Evolutionary conservation across 441 rosid genomes (phyloP).

Genomic region (Pelargonium citronellum): DNA sequence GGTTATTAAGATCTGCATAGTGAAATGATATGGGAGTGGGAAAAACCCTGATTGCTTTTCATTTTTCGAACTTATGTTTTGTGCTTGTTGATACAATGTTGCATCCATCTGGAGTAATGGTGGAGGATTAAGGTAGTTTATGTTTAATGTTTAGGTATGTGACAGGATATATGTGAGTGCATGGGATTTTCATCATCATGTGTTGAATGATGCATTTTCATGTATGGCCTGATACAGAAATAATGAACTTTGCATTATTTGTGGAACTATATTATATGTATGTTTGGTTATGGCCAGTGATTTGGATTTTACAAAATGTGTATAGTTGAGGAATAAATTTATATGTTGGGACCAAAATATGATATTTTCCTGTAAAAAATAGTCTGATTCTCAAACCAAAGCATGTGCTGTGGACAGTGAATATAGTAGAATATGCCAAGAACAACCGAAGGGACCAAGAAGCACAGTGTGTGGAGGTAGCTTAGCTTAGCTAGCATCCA

Average conservation of each 20-base stretch:
- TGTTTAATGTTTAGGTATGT: slow-evolving; percentile 10
- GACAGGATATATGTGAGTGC: slow-evolving; percentile 10
- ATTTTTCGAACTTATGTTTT: background rate
- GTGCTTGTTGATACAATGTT: slow-evolving; percentile 18
- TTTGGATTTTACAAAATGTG: too few species aligned
- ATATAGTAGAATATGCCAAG: too few species aligned
- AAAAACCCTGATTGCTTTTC: background rate
- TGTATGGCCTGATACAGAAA: slow-evolving; percentile 7
- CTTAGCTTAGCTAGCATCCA: too few species aligned
- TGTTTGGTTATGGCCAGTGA: too few species aligned
- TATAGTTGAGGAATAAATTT: too few species aligned
- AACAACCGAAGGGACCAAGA: too few species aligned
- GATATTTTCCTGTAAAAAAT: too few species aligned
- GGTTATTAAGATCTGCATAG: slow-evolving; percentile 73
- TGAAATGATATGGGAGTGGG: slow-evolving; percentile 36
- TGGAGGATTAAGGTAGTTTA: slow-evolving; percentile 15
- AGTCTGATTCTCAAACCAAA: too few species aligned
- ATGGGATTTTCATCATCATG: background rate
- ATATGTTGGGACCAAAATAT: too few species aligned
- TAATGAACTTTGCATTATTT: background rate
- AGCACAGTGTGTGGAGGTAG: too few species aligned
- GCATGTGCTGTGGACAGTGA: too few species aligned
- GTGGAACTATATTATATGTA: too few species aligned
- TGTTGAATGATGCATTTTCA: slow-evolving; percentile 5
- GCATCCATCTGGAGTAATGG: background rate